Percentiles rank a stretch among this genome's conserved stretches.
phyloP scores from a whole-genome alignment of 169 alveolate genomes.

The Plasmodium gallinaceum region DNA sequence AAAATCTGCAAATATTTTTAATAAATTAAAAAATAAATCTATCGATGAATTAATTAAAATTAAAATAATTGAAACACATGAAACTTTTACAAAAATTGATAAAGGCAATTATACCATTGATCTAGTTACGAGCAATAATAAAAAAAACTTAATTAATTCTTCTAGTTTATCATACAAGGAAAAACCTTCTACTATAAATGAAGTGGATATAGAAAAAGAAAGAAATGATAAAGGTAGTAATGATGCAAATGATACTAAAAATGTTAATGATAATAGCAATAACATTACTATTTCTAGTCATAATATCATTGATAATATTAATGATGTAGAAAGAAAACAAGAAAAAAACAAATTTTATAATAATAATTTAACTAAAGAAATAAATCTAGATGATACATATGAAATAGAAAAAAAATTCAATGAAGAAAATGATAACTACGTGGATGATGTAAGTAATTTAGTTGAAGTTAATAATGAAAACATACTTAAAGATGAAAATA shows the following conservation, averaged over 20 bases:
- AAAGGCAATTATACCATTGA: conserved; percentile 16
- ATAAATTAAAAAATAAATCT: conserved; percentile 69
- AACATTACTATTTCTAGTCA: background rate
- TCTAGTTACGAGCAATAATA: conserved; percentile 15
- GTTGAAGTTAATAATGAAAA: background rate
- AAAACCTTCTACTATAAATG: background rate
- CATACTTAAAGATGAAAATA: background rate
- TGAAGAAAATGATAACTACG: background rate
- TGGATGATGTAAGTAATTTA: background rate
- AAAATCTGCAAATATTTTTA: conserved; percentile 67
- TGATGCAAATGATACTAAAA: background rate
- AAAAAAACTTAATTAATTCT: conserved; percentile 14
- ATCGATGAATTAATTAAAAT: conserved; percentile 69
- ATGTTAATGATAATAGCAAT: background rate
- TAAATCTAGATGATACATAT: background rate
- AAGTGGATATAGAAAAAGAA: conserved; percentile 5
- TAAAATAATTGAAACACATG: conserved; percentile 59
- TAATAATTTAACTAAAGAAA: background rate
- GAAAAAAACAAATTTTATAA: background rate
- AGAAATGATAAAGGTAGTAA: background rate
- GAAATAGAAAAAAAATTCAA: too few species aligned
- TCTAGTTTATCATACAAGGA: conserved; percentile 23
- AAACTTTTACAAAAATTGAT: conserved; percentile 26
- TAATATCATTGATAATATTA: background rate
- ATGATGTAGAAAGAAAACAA: background rate